A percentile compares a stretch with the other conserved stretches of the same genome.
phyloP scores from a whole-genome alignment of 73 alveolate genomes.

The Tetrahymena borealis region DNA sequence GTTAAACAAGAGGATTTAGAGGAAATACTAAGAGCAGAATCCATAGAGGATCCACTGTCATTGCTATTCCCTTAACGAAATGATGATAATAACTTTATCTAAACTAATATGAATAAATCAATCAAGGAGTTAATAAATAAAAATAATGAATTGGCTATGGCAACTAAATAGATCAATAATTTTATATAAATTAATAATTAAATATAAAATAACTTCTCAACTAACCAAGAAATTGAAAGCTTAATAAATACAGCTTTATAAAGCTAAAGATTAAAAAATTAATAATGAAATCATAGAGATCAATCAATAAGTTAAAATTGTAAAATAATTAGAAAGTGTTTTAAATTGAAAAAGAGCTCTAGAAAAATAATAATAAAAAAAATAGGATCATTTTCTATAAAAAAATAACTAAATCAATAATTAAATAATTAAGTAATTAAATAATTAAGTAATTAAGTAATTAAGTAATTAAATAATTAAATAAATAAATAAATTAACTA shows the following conservation, averaged over 20 bases:
- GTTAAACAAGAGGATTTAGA: not conserved
- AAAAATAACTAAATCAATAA: too few species aligned
- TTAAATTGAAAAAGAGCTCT: too few species aligned
- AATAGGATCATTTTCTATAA: too few species aligned
- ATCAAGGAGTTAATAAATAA: not conserved
- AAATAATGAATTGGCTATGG: not conserved
- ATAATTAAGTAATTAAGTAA: too few species aligned
- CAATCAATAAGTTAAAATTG: too few species aligned
- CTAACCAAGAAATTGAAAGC: not conserved
- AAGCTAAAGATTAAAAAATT: too few species aligned
- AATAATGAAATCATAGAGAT: too few species aligned
- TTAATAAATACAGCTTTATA: not conserved
- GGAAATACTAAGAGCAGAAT: not conserved
- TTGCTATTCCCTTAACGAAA: not conserved
- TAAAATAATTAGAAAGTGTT: too few species aligned
- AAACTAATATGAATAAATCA: not conserved
- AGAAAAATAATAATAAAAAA: too few species aligned
- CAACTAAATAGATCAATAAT: not conserved
- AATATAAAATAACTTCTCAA: not conserved
- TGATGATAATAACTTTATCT: not conserved
- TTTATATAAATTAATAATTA: not conserved
- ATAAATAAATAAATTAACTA: too few species aligned
- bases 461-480: too few species aligned
- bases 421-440: too few species aligned
- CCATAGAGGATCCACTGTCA: not conserved